Percentiles rank a stretch among this genome's conserved stretches.
These are phyloP conservation scores for Dactylellina drechsleri DNA, from an alignment of 2,329 filamentous ascomycete species.

Conservation along the genomic window DNA sequence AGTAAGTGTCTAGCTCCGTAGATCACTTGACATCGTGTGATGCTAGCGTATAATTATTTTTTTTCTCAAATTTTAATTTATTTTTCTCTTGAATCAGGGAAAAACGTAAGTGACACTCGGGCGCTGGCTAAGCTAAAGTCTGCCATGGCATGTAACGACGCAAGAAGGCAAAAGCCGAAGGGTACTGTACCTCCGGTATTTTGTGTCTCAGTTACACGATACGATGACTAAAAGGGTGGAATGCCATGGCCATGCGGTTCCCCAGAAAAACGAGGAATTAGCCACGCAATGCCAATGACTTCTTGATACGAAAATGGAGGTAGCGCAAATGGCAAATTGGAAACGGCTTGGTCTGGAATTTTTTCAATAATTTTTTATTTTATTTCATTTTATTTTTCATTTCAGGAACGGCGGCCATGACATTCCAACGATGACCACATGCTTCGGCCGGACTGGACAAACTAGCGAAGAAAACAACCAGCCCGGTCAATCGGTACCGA, in stretches of 20 bases:
- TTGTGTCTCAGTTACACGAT: conserved; percentile 49
- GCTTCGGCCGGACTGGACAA: too few relatives aligned
- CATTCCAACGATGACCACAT: conserved; percentile 35
- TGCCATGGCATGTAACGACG: not conserved
- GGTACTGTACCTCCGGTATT: conserved; percentile 1
- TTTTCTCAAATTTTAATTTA: not conserved
- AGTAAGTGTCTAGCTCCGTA: conserved; percentile 30
- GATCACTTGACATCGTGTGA: conserved; percentile 51
- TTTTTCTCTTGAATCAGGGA: not conserved
- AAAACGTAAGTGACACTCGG: not conserved
- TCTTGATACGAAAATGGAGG: not conserved
- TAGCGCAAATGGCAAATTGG: not conserved
- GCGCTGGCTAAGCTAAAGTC: not conserved
- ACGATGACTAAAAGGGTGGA: conserved; percentile 35
- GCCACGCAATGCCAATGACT: conserved; percentile 5
- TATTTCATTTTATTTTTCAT: not conserved
- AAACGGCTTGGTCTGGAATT: not conserved
- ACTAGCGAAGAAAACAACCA: not conserved
- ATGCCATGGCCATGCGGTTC: conserved; percentile 7
- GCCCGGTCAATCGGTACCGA: conserved; percentile 42
- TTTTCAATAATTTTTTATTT: too few relatives aligned
- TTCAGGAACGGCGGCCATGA: conserved; percentile 27
- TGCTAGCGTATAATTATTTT: conserved; percentile 16
- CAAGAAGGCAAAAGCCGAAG: not conserved
- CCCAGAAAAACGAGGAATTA: conserved; percentile 25